A percentile compares a stretch with the other conserved stretches of the same genome.
These are phyloP conservation scores for Dothideomycetes sp. DNA, from an alignment of 2,329 filamentous ascomycete genomes.

Conservation along the genomic window DNA sequence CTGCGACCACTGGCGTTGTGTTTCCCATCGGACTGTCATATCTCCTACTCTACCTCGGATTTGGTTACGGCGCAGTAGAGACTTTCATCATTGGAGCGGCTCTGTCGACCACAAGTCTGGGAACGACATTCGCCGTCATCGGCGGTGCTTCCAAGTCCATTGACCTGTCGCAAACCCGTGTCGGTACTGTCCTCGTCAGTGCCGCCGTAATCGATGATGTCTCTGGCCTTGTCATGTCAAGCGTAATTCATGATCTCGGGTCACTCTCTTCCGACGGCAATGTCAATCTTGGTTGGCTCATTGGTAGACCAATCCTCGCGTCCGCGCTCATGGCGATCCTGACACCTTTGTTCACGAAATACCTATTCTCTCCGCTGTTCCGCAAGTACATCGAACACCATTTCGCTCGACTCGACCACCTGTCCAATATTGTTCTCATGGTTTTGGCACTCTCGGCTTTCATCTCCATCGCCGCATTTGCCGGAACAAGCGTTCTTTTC, in stretches of 20 bases:
- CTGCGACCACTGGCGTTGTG: constrained; percentile 37
- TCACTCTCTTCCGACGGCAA: constrained; percentile 14
- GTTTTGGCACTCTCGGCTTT: constrained; percentile 24
- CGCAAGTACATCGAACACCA: constrained; percentile 17
- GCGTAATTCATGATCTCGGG: constrained; percentile 23
- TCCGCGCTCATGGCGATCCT: constrained; percentile 18
- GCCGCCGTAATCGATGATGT: constrained; percentile 42
- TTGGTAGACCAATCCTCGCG: constrained; percentile 23
- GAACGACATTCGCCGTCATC: constrained; percentile 32
- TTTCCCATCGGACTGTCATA: constrained; percentile 40
- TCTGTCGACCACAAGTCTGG: constrained; percentile 22
- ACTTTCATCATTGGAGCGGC: constrained; percentile 24
- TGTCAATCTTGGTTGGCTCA: constrained; percentile 20
- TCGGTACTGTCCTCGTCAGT: constrained; percentile 38
- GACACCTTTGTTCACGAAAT: constrained; percentile 24
- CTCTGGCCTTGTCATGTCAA: constrained; percentile 36
- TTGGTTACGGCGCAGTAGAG: constrained; percentile 27
- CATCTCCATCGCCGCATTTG: constrained; percentile 23
- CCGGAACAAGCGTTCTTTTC: constrained; percentile 25
- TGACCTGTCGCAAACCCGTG: constrained; percentile 34
- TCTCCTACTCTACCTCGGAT: constrained; percentile 35
- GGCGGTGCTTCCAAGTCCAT: constrained; percentile 25
- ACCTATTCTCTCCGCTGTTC: constrained; percentile 28
- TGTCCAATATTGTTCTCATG: constrained; percentile 23
- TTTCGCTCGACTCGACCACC: constrained; percentile 21